A percentile compares a stretch with the other conserved stretches of the same genome.
These are phyloP conservation scores for Citropsis articulata DNA, from an alignment of 345 rosid genomes.

Conservation along the genomic window DNA sequence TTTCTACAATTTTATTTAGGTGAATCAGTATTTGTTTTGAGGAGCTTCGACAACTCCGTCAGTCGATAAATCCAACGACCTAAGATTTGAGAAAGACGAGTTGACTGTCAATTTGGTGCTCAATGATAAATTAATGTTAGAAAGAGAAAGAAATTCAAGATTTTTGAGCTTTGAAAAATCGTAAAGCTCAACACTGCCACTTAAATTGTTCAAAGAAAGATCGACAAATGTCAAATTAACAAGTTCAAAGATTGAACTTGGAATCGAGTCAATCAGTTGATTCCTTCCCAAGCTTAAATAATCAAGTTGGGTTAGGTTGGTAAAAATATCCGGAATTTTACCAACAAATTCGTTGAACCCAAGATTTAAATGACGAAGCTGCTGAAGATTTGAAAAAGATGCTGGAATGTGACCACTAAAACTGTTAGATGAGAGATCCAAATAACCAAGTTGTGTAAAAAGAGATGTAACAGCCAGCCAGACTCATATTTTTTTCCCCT, in stretches of 20 bases:
- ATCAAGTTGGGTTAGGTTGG: background rate
- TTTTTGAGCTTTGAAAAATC: constrained; percentile 16
- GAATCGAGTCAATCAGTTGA: constrained; percentile 4
- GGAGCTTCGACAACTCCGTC: no score
- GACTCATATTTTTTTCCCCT: no score
- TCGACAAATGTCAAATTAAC: no score
- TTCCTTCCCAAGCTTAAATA: fast-evolving
- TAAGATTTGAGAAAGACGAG: background rate
- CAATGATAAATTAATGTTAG: background rate
- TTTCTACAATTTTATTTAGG: no score
- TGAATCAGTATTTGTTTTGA: no score
- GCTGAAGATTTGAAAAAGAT: background rate
- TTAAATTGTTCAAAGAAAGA: no score
- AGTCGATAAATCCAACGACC: fast-evolving
- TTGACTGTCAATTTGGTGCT: background rate
- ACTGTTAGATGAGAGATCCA: background rate
- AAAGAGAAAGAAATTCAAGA: background rate
- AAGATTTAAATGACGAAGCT: background rate
- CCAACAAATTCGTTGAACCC: fast-evolving
- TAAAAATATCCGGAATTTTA: constrained; percentile 1
- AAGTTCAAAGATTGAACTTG: constrained; percentile 2
- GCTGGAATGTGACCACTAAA: constrained; percentile 24
- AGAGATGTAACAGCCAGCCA: no score
- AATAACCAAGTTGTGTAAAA: background rate
- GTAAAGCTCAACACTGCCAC: background rate